Percentiles rank a stretch among this genome's conserved stretches.
These are phyloP conservation scores for Ciborinia camelliae DNA, from an alignment of 2,329 filamentous ascomycete species.

Conservation along the genomic window DNA sequence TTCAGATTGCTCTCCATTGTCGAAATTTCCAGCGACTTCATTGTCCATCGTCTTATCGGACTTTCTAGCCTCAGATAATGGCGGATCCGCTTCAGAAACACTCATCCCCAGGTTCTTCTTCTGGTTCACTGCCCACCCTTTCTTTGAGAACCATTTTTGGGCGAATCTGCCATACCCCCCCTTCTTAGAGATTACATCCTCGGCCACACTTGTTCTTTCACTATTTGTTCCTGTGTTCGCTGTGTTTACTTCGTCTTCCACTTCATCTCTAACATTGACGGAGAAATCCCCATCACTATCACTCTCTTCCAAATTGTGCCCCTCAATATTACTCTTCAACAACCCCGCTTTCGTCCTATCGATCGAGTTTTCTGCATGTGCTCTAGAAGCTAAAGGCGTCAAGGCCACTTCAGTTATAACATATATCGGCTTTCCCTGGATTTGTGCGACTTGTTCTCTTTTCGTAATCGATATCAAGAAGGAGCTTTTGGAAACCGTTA, in stretches of 20 bases:
- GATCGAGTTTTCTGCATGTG: constrained; percentile 72
- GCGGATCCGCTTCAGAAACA: not conserved
- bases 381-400: constrained; percentile 78
- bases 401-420: constrained; percentile 84
- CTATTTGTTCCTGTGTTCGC: constrained; percentile 20
- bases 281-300: constrained; percentile 48
- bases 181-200: constrained; percentile 81
- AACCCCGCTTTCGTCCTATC: constrained; percentile 52
- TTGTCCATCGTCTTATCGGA: not conserved
- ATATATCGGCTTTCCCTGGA: constrained; percentile 79
- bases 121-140: constrained; percentile 73
- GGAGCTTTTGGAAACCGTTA: constrained; percentile 75
- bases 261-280: constrained; percentile 40
- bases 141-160: constrained; percentile 84
- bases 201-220: constrained; percentile 57
- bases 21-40: no score
- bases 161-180: constrained; percentile 88
- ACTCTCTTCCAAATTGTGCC: constrained; percentile 34
- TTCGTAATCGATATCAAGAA: constrained; percentile 86
- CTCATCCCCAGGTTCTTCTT: constrained; percentile 68
- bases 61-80: not conserved
- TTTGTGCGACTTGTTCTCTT: constrained; percentile 83
- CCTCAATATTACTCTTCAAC: constrained; percentile 39
- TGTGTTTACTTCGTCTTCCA: constrained; percentile 41
- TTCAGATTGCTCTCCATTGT: no score